Base-by-base conservation (phyloP, 495 filamentous ascomycete species). In the Lophium mytilinum region DNA sequence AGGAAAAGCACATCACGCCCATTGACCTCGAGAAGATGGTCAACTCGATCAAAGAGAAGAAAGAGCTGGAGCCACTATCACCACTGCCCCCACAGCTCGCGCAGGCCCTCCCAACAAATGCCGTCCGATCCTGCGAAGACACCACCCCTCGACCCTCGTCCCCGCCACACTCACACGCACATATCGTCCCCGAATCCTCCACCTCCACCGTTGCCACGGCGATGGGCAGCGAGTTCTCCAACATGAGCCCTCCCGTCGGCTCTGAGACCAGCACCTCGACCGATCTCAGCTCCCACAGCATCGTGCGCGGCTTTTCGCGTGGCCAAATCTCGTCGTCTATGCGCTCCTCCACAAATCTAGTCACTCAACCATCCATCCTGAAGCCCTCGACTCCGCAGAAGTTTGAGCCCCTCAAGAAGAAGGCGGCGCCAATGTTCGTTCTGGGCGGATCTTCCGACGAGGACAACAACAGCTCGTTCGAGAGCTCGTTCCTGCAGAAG, bases 1-100 rank as follows among this genome's bases (percentile, higher is more conserved):
- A 80, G 47, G 89, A 95, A 69, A 88, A 90, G 62, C 93, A 96
- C 71, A 94, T 96, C 53, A 93, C 90, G 0, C 87, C 90, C 1
- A 75, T 85, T 57, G 87, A 89, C 58, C 72, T 96, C 15, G 87
- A 94, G 74, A 90, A 90, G 66, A 93, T 95, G 83, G 87, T 96
- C 0, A 79, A 85, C 39, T 88, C 89, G 54, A 93, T 96, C 66
- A 85, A 92, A 66, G 83, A 90, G 66, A 77, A 77, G 67, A 87
- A 88, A 73, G 76, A 76, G 40, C 76, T 93, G n/a, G 74, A 78
- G 62, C 82, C 82, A 3, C 66, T 82, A 18, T 65, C 75, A 50
- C 66, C 75, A 34, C 60, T 68, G 56, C 57, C 69, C 6, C 71
- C 73, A 1, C 71, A 68, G 37, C 72, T 74, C 17, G 71, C 75